phyloP scores from a whole-genome alignment of 345 rosid species.

The Dipteronia sinensis region DNA sequence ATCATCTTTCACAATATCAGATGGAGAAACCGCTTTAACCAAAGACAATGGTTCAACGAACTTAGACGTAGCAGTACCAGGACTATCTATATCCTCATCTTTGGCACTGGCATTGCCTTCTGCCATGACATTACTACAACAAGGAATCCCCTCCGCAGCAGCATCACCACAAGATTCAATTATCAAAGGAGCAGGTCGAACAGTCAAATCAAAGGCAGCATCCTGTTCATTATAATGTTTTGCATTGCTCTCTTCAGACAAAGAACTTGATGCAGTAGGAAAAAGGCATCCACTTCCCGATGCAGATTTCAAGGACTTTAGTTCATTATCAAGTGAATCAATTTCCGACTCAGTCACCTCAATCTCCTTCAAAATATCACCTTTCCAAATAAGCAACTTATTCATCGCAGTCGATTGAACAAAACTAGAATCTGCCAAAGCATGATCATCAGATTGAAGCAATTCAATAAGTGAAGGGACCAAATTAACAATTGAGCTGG shows the following conservation, averaged over 20 bases:
- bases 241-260: conserved; percentile 27
- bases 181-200: conserved; percentile 49
- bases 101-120: conserved; percentile 39
- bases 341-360: conserved; percentile 85
- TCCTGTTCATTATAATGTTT: conserved; percentile 36
- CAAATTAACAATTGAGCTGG: conserved; percentile 50
- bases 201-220: conserved; percentile 27
- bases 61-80: conserved; percentile 72
- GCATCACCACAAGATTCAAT: conserved; percentile 43
- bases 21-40: conserved; percentile 27
- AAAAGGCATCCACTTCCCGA: conserved; percentile 32
- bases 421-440: conserved; percentile 60
- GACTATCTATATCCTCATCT: conserved; percentile 63
- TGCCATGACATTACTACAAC: conserved; percentile 41
- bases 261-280: conserved; percentile 40
- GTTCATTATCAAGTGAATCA: conserved; percentile 83
- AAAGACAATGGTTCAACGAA: conserved; percentile 40
- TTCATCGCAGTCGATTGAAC: conserved; percentile 52
- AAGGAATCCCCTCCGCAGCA: conserved; percentile 30
- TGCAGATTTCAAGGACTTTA: conserved; percentile 49
- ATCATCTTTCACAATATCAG: conserved; percentile 27
- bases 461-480: conserved; percentile 61
- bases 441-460: conserved; percentile 65
- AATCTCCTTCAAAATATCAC: conserved; percentile 64
- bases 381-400: conserved; percentile 66